Evolutionary conservation across 345 rosid genomes (phyloP).

Genomic region (Eucalyptus rudis): DNA sequence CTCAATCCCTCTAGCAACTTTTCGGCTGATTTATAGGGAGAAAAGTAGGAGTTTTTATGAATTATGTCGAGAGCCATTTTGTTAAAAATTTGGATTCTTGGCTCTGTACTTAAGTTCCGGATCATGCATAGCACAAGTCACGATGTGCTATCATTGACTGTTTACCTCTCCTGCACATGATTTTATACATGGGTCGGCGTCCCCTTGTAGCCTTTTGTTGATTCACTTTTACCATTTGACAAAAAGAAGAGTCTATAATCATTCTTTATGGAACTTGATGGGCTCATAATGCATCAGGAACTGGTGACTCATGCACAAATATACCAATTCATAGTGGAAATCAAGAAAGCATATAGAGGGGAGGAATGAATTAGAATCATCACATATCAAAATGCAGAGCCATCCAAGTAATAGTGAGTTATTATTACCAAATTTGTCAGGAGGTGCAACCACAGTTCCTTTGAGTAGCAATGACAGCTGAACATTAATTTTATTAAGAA

Average conservation of each 20-base stretch:
- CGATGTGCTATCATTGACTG: background rate
- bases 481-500: background rate
- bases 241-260: background rate
- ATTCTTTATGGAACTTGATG: background rate
- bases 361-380: background rate
- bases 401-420: background rate
- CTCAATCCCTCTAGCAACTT: background rate
- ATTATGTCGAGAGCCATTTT: background rate
- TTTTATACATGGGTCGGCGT: background rate
- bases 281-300: background rate
- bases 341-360: background rate
- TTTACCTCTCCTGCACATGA: background rate
- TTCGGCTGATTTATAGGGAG: background rate
- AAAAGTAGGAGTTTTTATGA: background rate
- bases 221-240: background rate
- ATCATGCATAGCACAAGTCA: background rate
- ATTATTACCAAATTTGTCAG: slow-evolving; percentile 93
- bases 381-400: background rate
- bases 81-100: background rate
- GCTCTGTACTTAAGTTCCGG: background rate
- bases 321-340: background rate
- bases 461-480: slow-evolving; percentile 81
- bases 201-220: background rate
- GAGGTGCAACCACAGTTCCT: slow-evolving; percentile 98
- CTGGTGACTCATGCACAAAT: background rate